Evolutionary conservation across 1,139 yeast species (phyloP), one percentile per base, ranked within the genome.

Genomic region (Diutina scorzettiae): DNA sequence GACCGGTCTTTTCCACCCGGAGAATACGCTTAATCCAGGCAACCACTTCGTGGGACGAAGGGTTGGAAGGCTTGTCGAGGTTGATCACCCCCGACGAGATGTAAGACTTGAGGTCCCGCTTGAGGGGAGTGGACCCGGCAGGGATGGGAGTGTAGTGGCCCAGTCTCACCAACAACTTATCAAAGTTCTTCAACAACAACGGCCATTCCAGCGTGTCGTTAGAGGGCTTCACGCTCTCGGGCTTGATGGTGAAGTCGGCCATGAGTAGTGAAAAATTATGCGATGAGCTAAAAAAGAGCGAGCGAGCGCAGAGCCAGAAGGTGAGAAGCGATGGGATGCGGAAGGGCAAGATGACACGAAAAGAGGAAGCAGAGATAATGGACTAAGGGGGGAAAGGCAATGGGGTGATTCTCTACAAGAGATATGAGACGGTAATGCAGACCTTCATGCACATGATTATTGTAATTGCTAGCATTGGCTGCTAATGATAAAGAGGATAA

Each of bases 141-240:
- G 96, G 96, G 52, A 89, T 87, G 51, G 97, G 96, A 42, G 97
- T 89, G 64, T 87, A 89, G 62, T 87, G 96, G 43, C 96, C 95
- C 49, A 94, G 82, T 71, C 98, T 83, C 44, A 91, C 96, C 51
- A 89, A 71, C 49, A 91, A 71, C 68, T 89, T 84, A 71, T 91
- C 97, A 63, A 81, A 91, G 71, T 91, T 81, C 65, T 91, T 91
- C 62, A 91, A 73, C 57, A 91, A 73, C 57, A 91, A 73, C 41
- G 98, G 98, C 98, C 97, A 91, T 52, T 82, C 84, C 48, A 94
- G 80, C 47, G 97, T 82, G 64, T 89, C 93, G 53, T 78, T 78
- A 36, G 89, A 67, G 41, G 95, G 85, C 48, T 81, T 73, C 49
- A 79, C 74, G 52, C 75, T 70, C 63, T 87, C 95, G 44, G 98